phyloP scores from a whole-genome alignment of 495 filamentous ascomycete genomes.

The Penicillium pulvis region DNA sequence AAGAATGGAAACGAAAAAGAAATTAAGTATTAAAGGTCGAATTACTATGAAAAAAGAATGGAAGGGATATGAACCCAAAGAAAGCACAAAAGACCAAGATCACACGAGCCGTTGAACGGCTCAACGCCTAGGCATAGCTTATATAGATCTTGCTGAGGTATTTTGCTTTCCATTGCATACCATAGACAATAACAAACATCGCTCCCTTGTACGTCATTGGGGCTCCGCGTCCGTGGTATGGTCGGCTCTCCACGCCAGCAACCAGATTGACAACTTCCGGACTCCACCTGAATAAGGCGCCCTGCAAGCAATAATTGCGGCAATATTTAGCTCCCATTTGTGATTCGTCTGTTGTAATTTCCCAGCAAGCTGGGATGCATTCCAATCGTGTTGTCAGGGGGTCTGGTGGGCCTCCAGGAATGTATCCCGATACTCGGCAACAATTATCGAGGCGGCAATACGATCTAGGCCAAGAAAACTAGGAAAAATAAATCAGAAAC shows the following conservation, averaged over 20 bases:
- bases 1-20: constrained; percentile 6
- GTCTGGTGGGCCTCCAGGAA: constrained; percentile 19
- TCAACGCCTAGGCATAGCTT: constrained; percentile 8
- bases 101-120: constrained; percentile 3
- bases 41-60: constrained; percentile 10
- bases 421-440: constrained; percentile 7
- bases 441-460: not conserved
- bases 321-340: not conserved
- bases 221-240: constrained; percentile 18
- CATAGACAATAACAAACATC: constrained; percentile 22
- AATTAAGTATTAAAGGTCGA: constrained; percentile 8
- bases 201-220: constrained; percentile 13
- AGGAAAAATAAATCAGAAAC: not conserved
- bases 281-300: not conserved
- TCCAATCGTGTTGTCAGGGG: constrained; percentile 31
- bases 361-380: constrained; percentile 18
- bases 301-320: not conserved
- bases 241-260: constrained; percentile 3
- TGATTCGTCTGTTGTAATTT: constrained; percentile 17
- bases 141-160: constrained; percentile 24
- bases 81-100: constrained; percentile 12
- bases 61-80: constrained; percentile 12
- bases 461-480: constrained; percentile 1
- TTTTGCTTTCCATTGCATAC: constrained; percentile 21
- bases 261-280: not conserved